Base-by-base conservation (phyloP, 768 basidiomycete species). In the Termitomyces sp. region DNA sequence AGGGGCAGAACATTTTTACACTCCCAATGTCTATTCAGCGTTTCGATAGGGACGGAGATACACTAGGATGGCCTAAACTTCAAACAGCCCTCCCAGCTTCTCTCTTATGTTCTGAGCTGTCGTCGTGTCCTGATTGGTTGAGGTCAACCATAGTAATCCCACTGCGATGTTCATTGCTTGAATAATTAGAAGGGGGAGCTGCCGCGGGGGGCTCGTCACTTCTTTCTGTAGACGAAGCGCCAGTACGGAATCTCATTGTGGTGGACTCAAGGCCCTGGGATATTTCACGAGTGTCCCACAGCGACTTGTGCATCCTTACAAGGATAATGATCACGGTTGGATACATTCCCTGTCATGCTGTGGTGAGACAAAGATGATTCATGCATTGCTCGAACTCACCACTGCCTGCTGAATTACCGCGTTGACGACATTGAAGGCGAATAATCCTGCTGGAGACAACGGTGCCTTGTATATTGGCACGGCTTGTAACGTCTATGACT, bases 321-420 rank as follows among this genome's bases (percentile, higher is more conserved):
- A 71, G 67, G n/a, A 71, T 66, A 32, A 70, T 63, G 23, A 71
- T 70, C 9, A 61, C 60, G 9, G 69, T 71, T 33, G 67, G 70
- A 57, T 71, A 71, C 61, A 71, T 71, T 50, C 69, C 69, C 70
- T 69, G 48, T 12, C 38, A 43, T 18, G n/a, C n/a, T n/a, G 46
- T 51, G 51, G 30, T 51, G 43, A 23, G 30, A n/a, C 14, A 5
- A 30, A 14, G 20, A 8, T 30, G 3, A 46, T 38, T 4, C n/a
- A 18, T 16, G 10, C 2, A 16, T 28, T 13, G 14, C 10, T 18
- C 12, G 20, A 26, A 38, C 36, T 50, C 40, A 60, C 62, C 59
- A 63, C 54, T 35, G 51, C 58, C 28, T 63, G 62, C 43, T 72
- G 71, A 49, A 71, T 68, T 50, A 72, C 61, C 3, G 71, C 70